These are phyloP conservation scores for Trypanosoma vivax DNA, from an alignment of 208 protist genomes.

Conservation along the genomic window DNA sequence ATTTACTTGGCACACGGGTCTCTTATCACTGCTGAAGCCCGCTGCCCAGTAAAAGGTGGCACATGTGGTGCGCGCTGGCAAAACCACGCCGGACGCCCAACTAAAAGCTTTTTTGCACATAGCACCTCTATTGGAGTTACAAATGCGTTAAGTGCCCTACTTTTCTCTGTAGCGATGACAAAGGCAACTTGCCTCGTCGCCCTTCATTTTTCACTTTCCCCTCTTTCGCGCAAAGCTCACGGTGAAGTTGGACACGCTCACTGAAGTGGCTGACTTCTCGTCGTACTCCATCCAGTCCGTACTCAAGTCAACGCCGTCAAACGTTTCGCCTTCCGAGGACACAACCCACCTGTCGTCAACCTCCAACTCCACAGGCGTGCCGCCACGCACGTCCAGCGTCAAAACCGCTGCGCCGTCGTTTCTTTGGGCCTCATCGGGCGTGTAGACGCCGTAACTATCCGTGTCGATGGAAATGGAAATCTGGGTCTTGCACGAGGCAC, in stretches of 20 bases:
- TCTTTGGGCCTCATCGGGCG: slow-evolving; percentile 1
- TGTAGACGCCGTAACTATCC: slow-evolving; percentile 7
- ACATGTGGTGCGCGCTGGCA: no score
- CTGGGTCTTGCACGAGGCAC: slow-evolving; percentile 40
- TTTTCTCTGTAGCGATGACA: no score
- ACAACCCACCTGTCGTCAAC: slow-evolving; percentile 62
- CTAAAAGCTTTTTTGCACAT: no score
- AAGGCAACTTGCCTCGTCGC: no score
- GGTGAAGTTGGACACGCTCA: slow-evolving; percentile 33
- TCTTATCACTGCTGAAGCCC: no score
- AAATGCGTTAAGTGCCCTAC: no score
- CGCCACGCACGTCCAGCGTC: slow-evolving; percentile 60
- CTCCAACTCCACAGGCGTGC: slow-evolving; percentile 46
- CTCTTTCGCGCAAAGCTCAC: no score
- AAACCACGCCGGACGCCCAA: no score
- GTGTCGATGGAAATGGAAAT: slow-evolving; percentile 37
- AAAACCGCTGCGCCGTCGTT: slow-evolving; percentile 20
- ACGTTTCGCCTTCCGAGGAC: slow-evolving; percentile 18
- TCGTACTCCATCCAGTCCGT: slow-evolving; percentile 76
- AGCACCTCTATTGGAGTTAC: no score
- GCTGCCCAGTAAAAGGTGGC: no score
- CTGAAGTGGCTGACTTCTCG: slow-evolving; percentile 21
- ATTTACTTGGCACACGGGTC: no score
- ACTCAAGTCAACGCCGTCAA: slow-evolving; percentile 53
- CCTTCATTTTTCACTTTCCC: no score